A percentile compares a stretch with the other conserved stretches of the same genome.
These are phyloP conservation scores for Ganoderma meredithae DNA, from an alignment of 1,284 basidiomycete genomes.

Conservation along the genomic window DNA sequence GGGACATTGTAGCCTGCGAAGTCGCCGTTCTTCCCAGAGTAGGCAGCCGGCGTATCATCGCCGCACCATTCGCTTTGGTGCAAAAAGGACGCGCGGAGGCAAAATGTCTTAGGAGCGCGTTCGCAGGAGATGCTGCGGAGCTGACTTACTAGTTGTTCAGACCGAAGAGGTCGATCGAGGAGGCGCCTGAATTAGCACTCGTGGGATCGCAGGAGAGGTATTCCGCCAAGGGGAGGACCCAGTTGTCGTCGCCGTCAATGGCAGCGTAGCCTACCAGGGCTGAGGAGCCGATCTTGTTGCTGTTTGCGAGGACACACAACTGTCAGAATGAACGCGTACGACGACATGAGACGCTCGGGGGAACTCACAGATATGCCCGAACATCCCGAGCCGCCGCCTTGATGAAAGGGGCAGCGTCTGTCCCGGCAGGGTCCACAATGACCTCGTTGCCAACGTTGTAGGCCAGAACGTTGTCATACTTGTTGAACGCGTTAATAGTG, in stretches of 20 bases:
- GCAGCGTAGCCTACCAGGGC: slow-evolving; percentile 87
- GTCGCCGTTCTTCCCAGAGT: slow-evolving; percentile 58
- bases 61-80: slow-evolving; percentile 81
- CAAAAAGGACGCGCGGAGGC: slow-evolving; percentile 11
- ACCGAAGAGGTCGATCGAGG: slow-evolving; percentile 86
- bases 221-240: slow-evolving; percentile 76
- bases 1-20: slow-evolving; percentile 79
- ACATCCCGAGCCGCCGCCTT: slow-evolving; percentile 92
- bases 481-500: slow-evolving; percentile 82
- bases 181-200: slow-evolving; percentile 58
- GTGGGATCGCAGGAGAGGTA: slow-evolving; percentile 83
- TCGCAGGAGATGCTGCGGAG: slow-evolving; percentile 21
- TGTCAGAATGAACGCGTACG: neutral
- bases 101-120: slow-evolving; percentile 12
- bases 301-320: slow-evolving; percentile 38
- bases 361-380: slow-evolving; percentile 78
- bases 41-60: slow-evolving; percentile 58
- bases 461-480: slow-evolving; percentile 86
- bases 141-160: slow-evolving; percentile 75
- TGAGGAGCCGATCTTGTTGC: slow-evolving; percentile 70
- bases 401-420: slow-evolving; percentile 79
- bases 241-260: slow-evolving; percentile 76
- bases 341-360: neutral
- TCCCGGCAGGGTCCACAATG: slow-evolving; percentile 63
- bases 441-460: slow-evolving; percentile 94